Percentiles rank a stretch among this genome's conserved stretches.
These are phyloP conservation scores for Colletotrichum musae DNA, from an alignment of 2,329 filamentous ascomycete genomes.

Conservation along the genomic window DNA sequence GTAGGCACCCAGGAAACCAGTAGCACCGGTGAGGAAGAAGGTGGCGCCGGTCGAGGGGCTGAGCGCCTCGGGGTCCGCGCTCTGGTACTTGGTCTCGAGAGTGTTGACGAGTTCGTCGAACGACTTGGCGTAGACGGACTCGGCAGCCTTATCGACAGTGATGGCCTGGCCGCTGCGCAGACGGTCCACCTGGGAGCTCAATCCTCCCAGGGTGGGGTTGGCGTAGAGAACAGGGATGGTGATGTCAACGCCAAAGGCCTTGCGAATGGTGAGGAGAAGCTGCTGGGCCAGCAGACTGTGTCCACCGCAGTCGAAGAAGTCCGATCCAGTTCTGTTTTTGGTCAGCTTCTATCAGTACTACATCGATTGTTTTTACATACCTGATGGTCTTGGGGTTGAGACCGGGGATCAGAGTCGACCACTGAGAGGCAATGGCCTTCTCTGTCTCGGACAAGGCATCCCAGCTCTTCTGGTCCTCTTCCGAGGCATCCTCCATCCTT, in stretches of 20 bases:
- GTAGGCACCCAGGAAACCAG: slow-evolving; percentile 90
- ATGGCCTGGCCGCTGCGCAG: slow-evolving; percentile 53
- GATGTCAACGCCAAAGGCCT: slow-evolving; percentile 64
- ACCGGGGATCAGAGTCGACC: neutral
- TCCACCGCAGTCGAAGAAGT: slow-evolving; percentile 57
- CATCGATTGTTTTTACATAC: too few species aligned
- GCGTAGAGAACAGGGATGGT: slow-evolving; percentile 80
- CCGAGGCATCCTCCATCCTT: slow-evolving; percentile 42
- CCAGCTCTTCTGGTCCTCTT: too few species aligned
- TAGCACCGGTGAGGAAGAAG: slow-evolving; percentile 89
- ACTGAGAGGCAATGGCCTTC: neutral
- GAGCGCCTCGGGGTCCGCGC: too few species aligned
- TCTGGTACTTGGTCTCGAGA: too few species aligned
- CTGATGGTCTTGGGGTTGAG: neutral
- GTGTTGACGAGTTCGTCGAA: slow-evolving; percentile 55
- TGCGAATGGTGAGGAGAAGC: slow-evolving; percentile 77
- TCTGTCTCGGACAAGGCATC: neutral
- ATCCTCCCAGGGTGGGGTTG: slow-evolving; percentile 63
- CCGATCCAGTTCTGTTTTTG: slow-evolving; percentile 50
- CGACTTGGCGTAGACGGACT: slow-evolving; percentile 58
- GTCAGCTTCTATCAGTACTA: too few species aligned
- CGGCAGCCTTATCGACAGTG: slow-evolving; percentile 44
- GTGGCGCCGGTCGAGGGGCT: slow-evolving; percentile 54
- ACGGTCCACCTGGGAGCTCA: slow-evolving; percentile 49
- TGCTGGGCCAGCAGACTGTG: slow-evolving; percentile 72